Evolutionary conservation across 768 basidiomycete species (phyloP).

Genomic region (Boletus insuetus): DNA sequence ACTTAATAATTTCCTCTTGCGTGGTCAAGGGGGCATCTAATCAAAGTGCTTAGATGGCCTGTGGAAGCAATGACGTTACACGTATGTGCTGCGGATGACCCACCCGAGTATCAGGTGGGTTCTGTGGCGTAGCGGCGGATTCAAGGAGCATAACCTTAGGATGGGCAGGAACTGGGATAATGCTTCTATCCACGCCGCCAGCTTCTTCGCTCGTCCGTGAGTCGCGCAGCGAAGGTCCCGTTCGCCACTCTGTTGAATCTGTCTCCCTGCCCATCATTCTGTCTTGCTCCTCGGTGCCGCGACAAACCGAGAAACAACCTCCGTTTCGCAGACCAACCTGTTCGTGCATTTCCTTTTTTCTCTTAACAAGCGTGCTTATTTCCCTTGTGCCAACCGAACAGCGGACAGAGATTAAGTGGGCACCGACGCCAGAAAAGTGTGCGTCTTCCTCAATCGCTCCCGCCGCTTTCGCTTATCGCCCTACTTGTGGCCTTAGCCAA

Average conservation of each 20-base stretch:
- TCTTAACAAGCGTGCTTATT: background rate
- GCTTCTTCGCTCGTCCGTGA: background rate
- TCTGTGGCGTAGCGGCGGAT: constrained; percentile 22
- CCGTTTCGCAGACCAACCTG: background rate
- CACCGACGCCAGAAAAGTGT: background rate
- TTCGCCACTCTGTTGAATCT: background rate
- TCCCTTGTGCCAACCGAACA: background rate
- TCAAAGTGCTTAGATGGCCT: background rate
- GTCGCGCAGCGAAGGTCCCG: background rate
- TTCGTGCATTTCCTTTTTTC: background rate
- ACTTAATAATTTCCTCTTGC: background rate
- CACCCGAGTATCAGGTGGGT: constrained; percentile 8
- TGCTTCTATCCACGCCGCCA: background rate
- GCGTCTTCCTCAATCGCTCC: background rate
- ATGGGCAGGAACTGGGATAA: background rate
- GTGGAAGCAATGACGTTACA: background rate
- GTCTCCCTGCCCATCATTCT: background rate
- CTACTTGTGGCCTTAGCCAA: background rate
- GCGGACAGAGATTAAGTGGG: background rate
- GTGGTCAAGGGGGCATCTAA: background rate
- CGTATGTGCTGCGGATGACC: background rate
- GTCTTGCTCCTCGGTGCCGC: background rate
- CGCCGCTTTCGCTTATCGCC: background rate
- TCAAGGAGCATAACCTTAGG: background rate
- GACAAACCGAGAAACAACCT: background rate